A percentile compares a stretch with the other conserved stretches of the same genome.
These are phyloP conservation scores for Talaromyces sp. DNA, from an alignment of 2,329 filamentous ascomycete genomes.

Conservation along the genomic window DNA sequence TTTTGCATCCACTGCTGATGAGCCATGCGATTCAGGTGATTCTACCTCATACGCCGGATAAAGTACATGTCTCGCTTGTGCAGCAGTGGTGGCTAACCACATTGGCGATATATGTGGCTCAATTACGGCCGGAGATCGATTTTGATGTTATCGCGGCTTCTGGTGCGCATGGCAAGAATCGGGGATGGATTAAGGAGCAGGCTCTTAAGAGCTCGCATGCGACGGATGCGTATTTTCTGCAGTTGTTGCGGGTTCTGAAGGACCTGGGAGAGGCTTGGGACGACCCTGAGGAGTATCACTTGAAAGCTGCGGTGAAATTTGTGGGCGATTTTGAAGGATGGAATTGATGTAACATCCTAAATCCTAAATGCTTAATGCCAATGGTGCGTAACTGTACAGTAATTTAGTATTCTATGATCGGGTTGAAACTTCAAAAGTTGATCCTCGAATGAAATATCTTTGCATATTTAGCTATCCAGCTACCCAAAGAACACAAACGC, in stretches of 20 bases:
- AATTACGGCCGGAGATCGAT: slow-evolving; percentile 69
- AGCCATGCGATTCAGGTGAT: slow-evolving; percentile 86
- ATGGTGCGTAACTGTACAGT: background rate
- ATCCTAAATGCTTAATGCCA: too few relatives aligned
- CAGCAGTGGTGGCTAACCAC: slow-evolving; percentile 88
- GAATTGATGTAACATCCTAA: background rate
- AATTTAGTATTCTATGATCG: background rate
- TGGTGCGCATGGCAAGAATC: slow-evolving; percentile 64
- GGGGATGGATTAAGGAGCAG: slow-evolving; percentile 71
- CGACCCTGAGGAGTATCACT: slow-evolving; percentile 44
- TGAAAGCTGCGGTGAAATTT: slow-evolving; percentile 52
- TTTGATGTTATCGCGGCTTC: slow-evolving; percentile 59
- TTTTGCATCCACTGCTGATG: slow-evolving; percentile 77
- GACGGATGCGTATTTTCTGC: slow-evolving; percentile 79
- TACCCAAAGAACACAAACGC: background rate
- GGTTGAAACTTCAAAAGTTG: background rate
- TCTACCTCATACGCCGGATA: slow-evolving; percentile 69
- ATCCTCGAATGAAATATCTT: background rate
- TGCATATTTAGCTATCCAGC: background rate
- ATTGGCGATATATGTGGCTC: slow-evolving; percentile 71
- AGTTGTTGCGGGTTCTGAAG: slow-evolving; percentile 64
- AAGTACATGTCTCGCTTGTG: slow-evolving; percentile 70
- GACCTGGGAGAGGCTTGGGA: slow-evolving; percentile 41
- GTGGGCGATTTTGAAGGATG: slow-evolving; percentile 55
- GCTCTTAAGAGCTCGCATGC: slow-evolving; percentile 66